Evolutionary conservation across 1,139 yeast genomes (phyloP).

Genomic region (Wickerhamiella infanticola): DNA sequence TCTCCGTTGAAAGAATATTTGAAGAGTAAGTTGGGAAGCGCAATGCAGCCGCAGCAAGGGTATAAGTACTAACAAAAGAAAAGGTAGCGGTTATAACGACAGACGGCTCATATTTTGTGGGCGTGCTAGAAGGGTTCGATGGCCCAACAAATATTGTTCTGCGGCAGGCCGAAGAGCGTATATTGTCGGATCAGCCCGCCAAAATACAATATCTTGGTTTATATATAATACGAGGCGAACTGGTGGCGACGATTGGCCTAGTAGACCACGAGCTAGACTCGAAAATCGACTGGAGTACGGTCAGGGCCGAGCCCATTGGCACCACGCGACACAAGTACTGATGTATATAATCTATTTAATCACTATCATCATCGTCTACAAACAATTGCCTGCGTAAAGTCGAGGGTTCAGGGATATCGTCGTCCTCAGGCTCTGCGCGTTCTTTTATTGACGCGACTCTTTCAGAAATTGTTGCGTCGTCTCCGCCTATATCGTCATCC

Average conservation of each 20-base stretch:
- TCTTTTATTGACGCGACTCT: neutral
- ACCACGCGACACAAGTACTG: conserved; percentile 17
- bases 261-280: conserved; percentile 39
- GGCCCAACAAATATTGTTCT: conserved; percentile 62
- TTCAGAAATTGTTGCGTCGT: neutral
- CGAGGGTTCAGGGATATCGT: neutral
- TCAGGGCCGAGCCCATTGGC: conserved; percentile 18
- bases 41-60: too few relatives aligned
- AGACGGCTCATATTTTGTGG: conserved; percentile 51
- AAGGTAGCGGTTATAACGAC: conserved; percentile 64
- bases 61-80: conserved; percentile 15
- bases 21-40: conserved; percentile 19
- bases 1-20: conserved; percentile 4
- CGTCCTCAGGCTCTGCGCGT: neutral
- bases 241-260: conserved; percentile 62
- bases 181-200: conserved; percentile 31
- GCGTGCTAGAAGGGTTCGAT: conserved; percentile 67
- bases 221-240: conserved; percentile 66
- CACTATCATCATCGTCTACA: conserved; percentile 1
- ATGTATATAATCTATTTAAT: neutral
- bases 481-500: conserved; percentile 50
- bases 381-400: neutral
- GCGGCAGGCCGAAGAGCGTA: conserved; percentile 41
- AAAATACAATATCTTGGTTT: conserved; percentile 46
- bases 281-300: conserved; percentile 40